These are phyloP conservation scores for Ceratorhiza oryzae-sativae DNA, from an alignment of 1,284 basidiomycete species.

Conservation along the genomic window DNA sequence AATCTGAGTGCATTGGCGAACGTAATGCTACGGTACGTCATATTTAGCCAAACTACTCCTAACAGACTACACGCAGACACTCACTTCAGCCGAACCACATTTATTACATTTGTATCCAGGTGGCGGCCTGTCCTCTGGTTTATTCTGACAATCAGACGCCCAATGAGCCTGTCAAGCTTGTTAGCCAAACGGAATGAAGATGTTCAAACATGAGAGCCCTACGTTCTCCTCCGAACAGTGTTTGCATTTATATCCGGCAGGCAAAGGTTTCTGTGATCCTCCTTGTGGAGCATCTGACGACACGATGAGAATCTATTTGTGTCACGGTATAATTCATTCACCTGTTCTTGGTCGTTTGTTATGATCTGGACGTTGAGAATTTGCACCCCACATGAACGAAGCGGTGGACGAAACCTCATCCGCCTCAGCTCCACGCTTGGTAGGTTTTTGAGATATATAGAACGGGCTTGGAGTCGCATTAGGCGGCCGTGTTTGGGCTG, in stretches of 20 bases:
- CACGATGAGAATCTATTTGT: not conserved
- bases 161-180: slow-evolving; percentile 26
- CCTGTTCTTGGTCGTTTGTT: slow-evolving; percentile 27
- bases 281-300: slow-evolving; percentile 2
- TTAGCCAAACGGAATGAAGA: not conserved
- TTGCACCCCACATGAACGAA: slow-evolving; percentile 31
- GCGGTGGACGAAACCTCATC: slow-evolving; percentile 20
- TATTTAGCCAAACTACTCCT: not conserved
- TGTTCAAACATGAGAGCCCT: not conserved
- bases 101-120: slow-evolving; percentile 76
- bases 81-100: slow-evolving; percentile 76
- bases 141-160: slow-evolving; percentile 42
- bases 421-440: slow-evolving; percentile 34
- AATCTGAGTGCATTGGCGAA: slow-evolving; percentile 65
- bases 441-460: slow-evolving; percentile 21
- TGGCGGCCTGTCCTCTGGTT: slow-evolving; percentile 64
- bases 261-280: slow-evolving; percentile 26
- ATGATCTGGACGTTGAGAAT: slow-evolving; percentile 15
- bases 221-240: slow-evolving; percentile 40
- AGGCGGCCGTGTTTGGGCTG: slow-evolving; percentile 58
- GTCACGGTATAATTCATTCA: too few species aligned
- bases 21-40: slow-evolving; percentile 65
- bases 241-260: slow-evolving; percentile 41
- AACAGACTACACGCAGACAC: slow-evolving; percentile 41
- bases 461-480: slow-evolving; percentile 81